phyloP scores from a whole-genome alignment of 2,329 filamentous ascomycete genomes.

The Intubia oerlemansii region DNA sequence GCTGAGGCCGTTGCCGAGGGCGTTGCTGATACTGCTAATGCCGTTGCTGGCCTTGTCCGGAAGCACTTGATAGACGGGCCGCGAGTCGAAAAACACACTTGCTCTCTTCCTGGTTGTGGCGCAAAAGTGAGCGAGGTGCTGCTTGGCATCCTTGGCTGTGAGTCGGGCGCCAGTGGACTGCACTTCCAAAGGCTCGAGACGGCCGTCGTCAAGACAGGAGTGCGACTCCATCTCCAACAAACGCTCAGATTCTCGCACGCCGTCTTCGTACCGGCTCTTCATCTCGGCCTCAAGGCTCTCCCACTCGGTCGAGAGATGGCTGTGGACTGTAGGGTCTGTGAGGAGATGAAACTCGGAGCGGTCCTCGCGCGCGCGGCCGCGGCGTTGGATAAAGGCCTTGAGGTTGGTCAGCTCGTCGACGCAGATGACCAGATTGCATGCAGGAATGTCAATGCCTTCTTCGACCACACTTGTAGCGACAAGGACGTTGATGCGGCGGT shows the following conservation, averaged over 20 bases:
- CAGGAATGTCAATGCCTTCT: constrained; percentile 46
- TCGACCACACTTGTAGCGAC: constrained; percentile 43
- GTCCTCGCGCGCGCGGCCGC: constrained; percentile 28
- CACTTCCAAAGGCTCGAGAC: too few relatives aligned
- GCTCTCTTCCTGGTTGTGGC: too few relatives aligned
- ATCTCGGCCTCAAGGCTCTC: constrained; percentile 48
- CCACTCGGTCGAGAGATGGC: constrained; percentile 36
- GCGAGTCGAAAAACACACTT: constrained; percentile 40
- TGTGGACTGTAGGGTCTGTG: not conserved
- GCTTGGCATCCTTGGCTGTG: constrained; percentile 49
- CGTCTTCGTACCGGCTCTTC: constrained; percentile 45
- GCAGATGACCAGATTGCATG: constrained; percentile 39
- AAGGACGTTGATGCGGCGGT: constrained; percentile 32
- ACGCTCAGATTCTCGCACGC: constrained; percentile 27
- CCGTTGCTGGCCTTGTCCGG: not conserved
- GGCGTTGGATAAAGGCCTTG: constrained; percentile 37
- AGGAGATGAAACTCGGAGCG: constrained; percentile 29
- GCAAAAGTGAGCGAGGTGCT: constrained; percentile 74
- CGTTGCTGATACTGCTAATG: too few relatives aligned
- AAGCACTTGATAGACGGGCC: constrained; percentile 36
- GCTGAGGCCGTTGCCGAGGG: not conserved
- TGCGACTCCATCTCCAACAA: constrained; percentile 24
- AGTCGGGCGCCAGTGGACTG: constrained; percentile 45
- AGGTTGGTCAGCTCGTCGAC: constrained; percentile 30
- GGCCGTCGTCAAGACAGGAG: too few relatives aligned